phyloP scores from a whole-genome alignment of 129 eudicot species.

The Calendula officinalis region DNA sequence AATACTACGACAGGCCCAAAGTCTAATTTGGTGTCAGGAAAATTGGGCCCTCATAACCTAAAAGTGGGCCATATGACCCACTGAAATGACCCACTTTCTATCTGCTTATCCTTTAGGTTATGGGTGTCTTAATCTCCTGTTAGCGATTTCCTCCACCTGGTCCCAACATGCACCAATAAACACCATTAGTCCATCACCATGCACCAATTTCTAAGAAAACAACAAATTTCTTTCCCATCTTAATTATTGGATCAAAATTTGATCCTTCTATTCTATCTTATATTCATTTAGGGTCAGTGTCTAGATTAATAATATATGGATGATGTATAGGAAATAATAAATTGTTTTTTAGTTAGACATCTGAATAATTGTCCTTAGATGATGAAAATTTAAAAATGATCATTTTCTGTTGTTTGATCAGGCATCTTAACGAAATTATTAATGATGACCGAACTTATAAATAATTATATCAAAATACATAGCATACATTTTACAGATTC shows the following conservation, averaged over 20 bases:
- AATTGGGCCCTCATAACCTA: slow-evolving; percentile 14
- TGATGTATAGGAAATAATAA: too few relatives aligned
- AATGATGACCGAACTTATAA: too few relatives aligned
- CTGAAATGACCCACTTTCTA: slow-evolving; percentile 21
- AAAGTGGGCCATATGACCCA: slow-evolving; percentile 26
- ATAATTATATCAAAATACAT: too few relatives aligned
- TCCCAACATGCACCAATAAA: slow-evolving; percentile 17
- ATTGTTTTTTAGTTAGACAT: too few relatives aligned
- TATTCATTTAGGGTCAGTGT: background rate
- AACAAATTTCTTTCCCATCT: background rate
- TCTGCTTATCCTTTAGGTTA: background rate
- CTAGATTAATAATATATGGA: too few relatives aligned
- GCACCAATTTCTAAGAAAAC: slow-evolving; percentile 5
- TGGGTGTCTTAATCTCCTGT: slow-evolving; percentile 11
- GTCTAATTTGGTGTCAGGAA: slow-evolving; percentile 3
- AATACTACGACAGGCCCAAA: slow-evolving; percentile 16
- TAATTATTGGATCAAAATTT: background rate
- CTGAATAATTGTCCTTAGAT: too few relatives aligned
- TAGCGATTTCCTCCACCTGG: slow-evolving; percentile 13
- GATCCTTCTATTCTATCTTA: background rate
- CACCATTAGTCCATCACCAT: background rate
- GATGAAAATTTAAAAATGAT: too few relatives aligned
- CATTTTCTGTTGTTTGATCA: too few relatives aligned
- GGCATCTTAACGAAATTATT: too few relatives aligned
- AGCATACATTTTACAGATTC: too few relatives aligned